These are phyloP conservation scores for Suillus bovinus DNA, from an alignment of 768 basidiomycete species.

Conservation along the genomic window DNA sequence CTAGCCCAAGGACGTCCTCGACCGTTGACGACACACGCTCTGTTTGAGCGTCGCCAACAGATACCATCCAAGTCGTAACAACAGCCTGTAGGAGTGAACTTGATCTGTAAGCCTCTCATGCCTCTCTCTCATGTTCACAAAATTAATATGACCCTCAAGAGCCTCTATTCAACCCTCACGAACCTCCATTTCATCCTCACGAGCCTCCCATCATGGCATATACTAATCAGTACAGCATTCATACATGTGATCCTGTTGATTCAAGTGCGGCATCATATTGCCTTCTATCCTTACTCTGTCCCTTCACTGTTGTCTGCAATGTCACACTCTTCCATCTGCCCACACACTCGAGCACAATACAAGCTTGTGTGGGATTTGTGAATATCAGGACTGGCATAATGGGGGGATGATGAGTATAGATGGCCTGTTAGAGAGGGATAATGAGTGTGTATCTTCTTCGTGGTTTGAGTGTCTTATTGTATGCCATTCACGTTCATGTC, in stretches of 20 bases:
- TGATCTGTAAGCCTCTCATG: neutral
- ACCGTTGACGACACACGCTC: too few species aligned
- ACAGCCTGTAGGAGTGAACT: neutral
- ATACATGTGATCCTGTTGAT: neutral
- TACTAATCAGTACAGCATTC: neutral
- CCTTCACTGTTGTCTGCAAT: neutral
- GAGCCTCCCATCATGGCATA: neutral
- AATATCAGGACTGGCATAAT: neutral
- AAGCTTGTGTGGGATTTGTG: neutral
- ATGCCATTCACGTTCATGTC: neutral
- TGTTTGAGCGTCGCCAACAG: too few species aligned
- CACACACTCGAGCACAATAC: neutral
- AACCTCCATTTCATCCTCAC: neutral
- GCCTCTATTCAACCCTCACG: neutral
- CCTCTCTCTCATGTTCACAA: neutral
- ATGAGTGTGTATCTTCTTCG: neutral
- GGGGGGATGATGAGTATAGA: neutral
- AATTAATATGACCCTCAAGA: neutral
- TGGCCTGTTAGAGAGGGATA: neutral
- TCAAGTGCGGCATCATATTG: neutral
- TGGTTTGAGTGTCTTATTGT: neutral
- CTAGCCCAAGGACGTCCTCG: too few species aligned
- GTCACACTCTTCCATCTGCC: neutral
- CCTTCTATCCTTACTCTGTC: neutral
- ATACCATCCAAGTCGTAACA: too few species aligned